Evolutionary conservation across 495 filamentous ascomycete genomes (phyloP).

Genomic region (Daldinia concentrica): DNA sequence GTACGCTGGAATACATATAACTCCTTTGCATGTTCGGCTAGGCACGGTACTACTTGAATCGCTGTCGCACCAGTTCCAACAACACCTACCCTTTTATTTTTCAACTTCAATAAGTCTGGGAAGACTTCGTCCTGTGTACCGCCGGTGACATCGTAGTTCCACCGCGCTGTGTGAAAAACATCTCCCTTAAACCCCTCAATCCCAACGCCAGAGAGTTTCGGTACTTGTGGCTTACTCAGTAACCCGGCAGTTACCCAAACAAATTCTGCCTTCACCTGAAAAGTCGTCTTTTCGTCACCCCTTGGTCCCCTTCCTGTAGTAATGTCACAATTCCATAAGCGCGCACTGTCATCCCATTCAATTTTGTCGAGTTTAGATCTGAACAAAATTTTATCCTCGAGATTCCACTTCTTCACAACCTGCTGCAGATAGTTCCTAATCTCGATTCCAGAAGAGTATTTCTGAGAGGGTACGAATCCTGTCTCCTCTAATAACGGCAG

Average conservation of each 20-base stretch:
- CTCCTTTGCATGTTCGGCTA: slow-evolving; percentile 61
- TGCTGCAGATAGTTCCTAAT: slow-evolving; percentile 56
- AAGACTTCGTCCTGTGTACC: slow-evolving; percentile 55
- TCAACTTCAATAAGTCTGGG: slow-evolving; percentile 54
- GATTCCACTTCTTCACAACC: slow-evolving; percentile 53
- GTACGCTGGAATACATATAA: slow-evolving; percentile 67
- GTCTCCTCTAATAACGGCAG: slow-evolving; percentile 70
- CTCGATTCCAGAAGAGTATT: slow-evolving; percentile 57
- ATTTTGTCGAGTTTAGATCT: slow-evolving; percentile 48
- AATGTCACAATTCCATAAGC: slow-evolving; percentile 56
- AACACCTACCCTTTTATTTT: slow-evolving; percentile 62
- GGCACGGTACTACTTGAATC: slow-evolving; percentile 60
- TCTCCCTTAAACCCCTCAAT: slow-evolving; percentile 57
- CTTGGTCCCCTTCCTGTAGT: slow-evolving; percentile 47
- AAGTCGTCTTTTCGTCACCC: slow-evolving; percentile 43
- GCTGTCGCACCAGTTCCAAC: slow-evolving; percentile 67
- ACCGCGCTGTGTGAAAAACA: slow-evolving; percentile 63
- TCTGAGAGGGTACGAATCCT: slow-evolving; percentile 61
- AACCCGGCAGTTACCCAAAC: slow-evolving; percentile 52
- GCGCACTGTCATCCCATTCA: slow-evolving; percentile 55
- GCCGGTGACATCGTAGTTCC: slow-evolving; percentile 64
- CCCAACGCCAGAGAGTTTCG: slow-evolving; percentile 53
- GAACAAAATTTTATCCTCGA: slow-evolving; percentile 61
- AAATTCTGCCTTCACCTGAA: slow-evolving; percentile 49
- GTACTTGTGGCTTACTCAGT: slow-evolving; percentile 57